These are phyloP conservation scores for Leishmania turanica DNA, from an alignment of 208 protist species.

Conservation along the genomic window DNA sequence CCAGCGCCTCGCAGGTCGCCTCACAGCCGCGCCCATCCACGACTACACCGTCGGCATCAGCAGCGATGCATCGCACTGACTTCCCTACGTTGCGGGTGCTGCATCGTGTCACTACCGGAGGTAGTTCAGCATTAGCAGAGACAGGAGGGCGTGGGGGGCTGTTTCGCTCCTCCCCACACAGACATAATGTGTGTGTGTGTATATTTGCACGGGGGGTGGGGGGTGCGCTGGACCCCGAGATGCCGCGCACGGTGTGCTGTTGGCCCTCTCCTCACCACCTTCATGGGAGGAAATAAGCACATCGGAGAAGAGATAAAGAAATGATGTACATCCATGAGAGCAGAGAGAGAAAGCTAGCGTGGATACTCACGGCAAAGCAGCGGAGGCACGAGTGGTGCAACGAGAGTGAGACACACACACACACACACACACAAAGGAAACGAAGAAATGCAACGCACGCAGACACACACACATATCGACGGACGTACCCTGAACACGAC, in stretches of 20 bases:
- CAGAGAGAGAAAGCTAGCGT: not conserved
- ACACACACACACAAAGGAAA: constrained; percentile 3
- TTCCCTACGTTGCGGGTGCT: not conserved
- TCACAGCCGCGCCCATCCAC: not conserved
- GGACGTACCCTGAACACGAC: not conserved
- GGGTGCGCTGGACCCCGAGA: not conserved
- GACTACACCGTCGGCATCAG: not conserved
- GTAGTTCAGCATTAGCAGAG: not conserved
- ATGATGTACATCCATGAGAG: not conserved
- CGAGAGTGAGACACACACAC: not conserved
- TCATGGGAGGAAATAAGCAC: not conserved
- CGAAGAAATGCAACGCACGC: not conserved
- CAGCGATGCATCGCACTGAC: not conserved
- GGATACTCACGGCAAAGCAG: too few relatives aligned
- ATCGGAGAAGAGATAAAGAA: not conserved
- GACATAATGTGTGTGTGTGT: too few relatives aligned
- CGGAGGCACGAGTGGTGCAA: too few relatives aligned
- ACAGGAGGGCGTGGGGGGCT: not conserved
- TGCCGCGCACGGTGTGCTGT: not conserved
- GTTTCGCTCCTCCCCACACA: too few relatives aligned
- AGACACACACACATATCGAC: not conserved
- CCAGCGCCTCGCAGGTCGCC: too few relatives aligned
- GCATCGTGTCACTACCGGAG: not conserved
- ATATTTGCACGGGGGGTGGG: not conserved
- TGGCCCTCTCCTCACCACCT: too few relatives aligned